phyloP scores from a whole-genome alignment of 163 green algal species.

The Coccomyxa subellipsoidea region DNA sequence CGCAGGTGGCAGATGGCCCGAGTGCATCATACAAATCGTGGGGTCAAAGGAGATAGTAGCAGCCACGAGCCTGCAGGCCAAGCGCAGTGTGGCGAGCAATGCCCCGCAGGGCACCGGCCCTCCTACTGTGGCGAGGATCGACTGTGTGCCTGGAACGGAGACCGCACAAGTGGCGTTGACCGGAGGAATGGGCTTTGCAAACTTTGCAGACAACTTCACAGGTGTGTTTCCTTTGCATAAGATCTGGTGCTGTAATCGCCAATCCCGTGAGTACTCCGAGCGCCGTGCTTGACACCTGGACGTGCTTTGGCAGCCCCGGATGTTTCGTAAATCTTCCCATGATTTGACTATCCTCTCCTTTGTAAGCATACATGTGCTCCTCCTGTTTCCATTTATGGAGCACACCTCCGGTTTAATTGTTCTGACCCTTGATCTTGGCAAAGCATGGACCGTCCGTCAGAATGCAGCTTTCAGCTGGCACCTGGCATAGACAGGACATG shows the following conservation, averaged over 20 bases:
- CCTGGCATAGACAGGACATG: too few species aligned
- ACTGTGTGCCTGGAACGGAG: neutral
- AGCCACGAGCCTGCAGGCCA: neutral
- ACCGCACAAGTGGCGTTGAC: neutral
- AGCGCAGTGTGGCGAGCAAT: neutral
- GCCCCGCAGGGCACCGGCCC: neutral
- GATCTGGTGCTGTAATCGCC: neutral
- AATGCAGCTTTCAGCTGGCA: too few species aligned
- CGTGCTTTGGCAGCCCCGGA: neutral
- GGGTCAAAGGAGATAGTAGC: neutral
- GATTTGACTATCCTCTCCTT: neutral
- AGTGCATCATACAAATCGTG: neutral
- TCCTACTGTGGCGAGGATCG: neutral
- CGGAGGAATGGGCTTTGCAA: neutral
- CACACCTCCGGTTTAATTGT: neutral
- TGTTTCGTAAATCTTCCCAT: neutral
- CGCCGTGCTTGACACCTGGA: neutral
- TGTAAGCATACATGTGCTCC: neutral
- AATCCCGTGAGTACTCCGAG: neutral
- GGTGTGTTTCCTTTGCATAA: neutral
- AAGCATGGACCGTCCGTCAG: too few species aligned
- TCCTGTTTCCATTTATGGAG: neutral
- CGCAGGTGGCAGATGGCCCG: neutral
- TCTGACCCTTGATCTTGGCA: too few species aligned
- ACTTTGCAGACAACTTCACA: neutral